A percentile compares a stretch with the other conserved stretches of the same genome.
Evolutionary conservation across 345 rosid genomes (phyloP).

Genomic region (Salix purpurea): DNA sequence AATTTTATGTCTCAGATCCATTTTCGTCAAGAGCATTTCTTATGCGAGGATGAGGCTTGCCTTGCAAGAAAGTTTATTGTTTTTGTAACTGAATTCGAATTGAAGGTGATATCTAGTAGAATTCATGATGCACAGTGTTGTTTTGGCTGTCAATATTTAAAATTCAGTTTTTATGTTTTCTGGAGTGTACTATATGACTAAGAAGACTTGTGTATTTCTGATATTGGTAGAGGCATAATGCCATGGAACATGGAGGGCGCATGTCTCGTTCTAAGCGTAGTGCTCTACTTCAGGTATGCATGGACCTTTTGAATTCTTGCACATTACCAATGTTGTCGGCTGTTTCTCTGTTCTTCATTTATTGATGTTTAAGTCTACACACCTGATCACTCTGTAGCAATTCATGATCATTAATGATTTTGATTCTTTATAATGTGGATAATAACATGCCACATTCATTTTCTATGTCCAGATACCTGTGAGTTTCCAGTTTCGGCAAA

Average conservation of each 20-base stretch:
- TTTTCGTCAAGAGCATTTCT: constrained; percentile 20
- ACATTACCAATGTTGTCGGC: background rate
- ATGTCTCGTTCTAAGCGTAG: constrained; percentile 23
- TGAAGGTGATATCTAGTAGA: constrained; percentile 13
- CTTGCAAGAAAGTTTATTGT: constrained; percentile 28
- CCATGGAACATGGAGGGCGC: constrained; percentile 23
- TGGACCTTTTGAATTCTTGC: background rate
- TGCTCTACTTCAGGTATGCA: constrained; percentile 20
- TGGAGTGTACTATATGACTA: background rate
- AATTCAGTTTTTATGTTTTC: background rate
- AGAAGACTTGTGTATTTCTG: background rate
- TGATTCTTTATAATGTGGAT: background rate
- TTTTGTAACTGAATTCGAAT: constrained; percentile 22
- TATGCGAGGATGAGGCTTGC: constrained; percentile 27
- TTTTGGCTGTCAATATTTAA: background rate
- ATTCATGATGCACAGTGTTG: background rate
- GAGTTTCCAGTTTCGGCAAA: constrained; percentile 13
- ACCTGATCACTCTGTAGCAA: background rate
- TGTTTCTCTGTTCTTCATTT: background rate
- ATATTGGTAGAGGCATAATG: constrained; percentile 20
- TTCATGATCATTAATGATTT: background rate
- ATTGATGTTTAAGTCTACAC: background rate
- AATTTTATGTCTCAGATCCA: constrained; percentile 11
- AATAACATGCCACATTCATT: background rate
- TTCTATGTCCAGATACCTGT: constrained; percentile 15